Percentiles rank a stretch among this genome's conserved stretches.
These are phyloP conservation scores for Sarocladiaceae sp. DNA, from an alignment of 2,329 filamentous ascomycete species.

Conservation along the genomic window DNA sequence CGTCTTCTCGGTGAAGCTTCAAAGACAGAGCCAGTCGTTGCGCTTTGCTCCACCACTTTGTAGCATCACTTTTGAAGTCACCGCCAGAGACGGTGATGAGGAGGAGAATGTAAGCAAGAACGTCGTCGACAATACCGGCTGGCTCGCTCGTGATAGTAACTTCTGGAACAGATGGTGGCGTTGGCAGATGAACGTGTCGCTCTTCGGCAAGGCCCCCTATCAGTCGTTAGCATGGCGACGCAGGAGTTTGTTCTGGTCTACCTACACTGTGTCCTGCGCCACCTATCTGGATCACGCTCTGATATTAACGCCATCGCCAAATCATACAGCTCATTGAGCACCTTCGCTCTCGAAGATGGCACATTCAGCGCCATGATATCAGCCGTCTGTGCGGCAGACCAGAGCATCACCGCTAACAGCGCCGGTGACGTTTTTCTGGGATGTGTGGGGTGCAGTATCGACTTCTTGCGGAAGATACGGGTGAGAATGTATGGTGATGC, in stretches of 20 bases:
- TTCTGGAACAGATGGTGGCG: slow-evolving; percentile 20
- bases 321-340: slow-evolving; percentile 33
- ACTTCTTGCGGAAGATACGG: slow-evolving; percentile 39
- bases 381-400: slow-evolving; percentile 42
- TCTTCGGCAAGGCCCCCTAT: slow-evolving; percentile 26
- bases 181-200: slow-evolving; percentile 18
- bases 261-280: slow-evolving; percentile 30
- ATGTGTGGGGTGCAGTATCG: slow-evolving; percentile 33
- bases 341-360: slow-evolving; percentile 34
- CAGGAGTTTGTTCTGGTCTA: not conserved
- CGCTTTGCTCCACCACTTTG: slow-evolving; percentile 44
- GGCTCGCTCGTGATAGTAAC: slow-evolving; percentile 30
- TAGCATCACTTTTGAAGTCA: slow-evolving; percentile 43
- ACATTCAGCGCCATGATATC: slow-evolving; percentile 38
- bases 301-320: slow-evolving; percentile 29
- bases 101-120: slow-evolving; percentile 40
- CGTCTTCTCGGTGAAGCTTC: slow-evolving; percentile 34
- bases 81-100: slow-evolving; percentile 41
- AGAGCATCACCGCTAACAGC: slow-evolving; percentile 42
- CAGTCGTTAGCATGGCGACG: not conserved
- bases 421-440: slow-evolving; percentile 39
- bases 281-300: slow-evolving; percentile 31
- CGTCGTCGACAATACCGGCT: slow-evolving; percentile 33
- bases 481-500: slow-evolving; percentile 45
- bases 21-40: slow-evolving; percentile 32